Evolutionary conservation across 495 filamentous ascomycete species (phyloP), one percentile per base, ranked within the genome.

Genomic region (Cladorrhinum samala): DNA sequence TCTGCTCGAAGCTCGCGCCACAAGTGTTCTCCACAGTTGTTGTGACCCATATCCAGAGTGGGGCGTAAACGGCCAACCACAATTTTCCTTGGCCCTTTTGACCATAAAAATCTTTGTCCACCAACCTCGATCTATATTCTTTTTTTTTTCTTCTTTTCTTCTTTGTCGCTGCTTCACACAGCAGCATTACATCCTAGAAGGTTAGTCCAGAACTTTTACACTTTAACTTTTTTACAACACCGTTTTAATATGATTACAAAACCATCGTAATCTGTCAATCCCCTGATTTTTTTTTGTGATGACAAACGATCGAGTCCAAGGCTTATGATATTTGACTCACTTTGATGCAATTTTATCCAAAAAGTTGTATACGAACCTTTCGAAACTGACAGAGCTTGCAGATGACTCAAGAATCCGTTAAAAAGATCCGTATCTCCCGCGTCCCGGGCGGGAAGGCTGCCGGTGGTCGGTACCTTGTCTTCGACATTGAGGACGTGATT

Each of bases 401-500:
- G 49, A 37, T 39, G 9, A 23, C 38, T 23, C 20, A 30, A 9
- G 46, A 38, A 47, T 24, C 52, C 25, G 53, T 57, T 46, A 61
- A 68, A 54, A 61, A 60, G 37, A 70, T 96, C 56, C 86, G 90
- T 50, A 93, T 98, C 65, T 94, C 86, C 59, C 79, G 80, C 68
- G 80, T 95, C 53, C 81, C 83, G 19, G 81, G 83, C 62, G 27
- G 11, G 6, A 33, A 33, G n/a, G n/a, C n/a, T n/a, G n/a, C n/a
- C n/a, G n/a, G n/a, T n/a, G n/a, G n/a, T n/a, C 85, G 86, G 65
- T 96, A 94, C 72, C 80, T 95, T 53, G 77, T 97, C 59, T 96
- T 94, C 74, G 89, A 92, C 65, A 81, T 88, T 63, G 80, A 91
- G 53, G 82, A 82, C 43, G 84, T 94, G 43, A 87, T 86, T 62